Evolutionary conservation across 371 early-diverging fungal species (phyloP), one percentile per base, ranked within the genome.

Genomic region (Furculomyces boomerangus): DNA sequence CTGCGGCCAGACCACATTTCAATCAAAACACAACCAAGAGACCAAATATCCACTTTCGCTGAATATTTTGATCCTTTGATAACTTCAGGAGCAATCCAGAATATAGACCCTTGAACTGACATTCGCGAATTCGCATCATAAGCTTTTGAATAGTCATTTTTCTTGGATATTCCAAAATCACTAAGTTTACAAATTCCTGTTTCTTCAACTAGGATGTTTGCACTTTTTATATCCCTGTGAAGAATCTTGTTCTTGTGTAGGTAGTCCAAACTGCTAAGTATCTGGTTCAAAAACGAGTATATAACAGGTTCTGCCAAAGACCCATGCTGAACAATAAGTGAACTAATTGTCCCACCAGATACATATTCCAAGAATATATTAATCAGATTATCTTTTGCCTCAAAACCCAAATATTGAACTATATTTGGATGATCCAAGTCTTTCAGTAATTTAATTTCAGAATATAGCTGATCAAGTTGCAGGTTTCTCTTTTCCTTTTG

Each of bases 1-100:
- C 79, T 73, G 30, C 80, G 69, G 0, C 90, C 93, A n/a, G 91
- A 81, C 58, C 88, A 71, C 92, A 93, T 90, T 63, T 93, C 92
- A 30, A 90, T 64, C 5, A 86, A 76, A 3, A 89, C 69, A 57
- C 90, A 90, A n/a, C 90, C 90, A 31, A 87, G 63, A 50, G 86
- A 75, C 84, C 83, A 84, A 49, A 84, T 80, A 57, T 84, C 85
- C 2, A 78, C 80, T 57, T 79, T 84, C 44, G 81, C 82, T 55
- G 83, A 79, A 48, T 87, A 87, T 20, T 73, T 84, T 30, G 84
- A 76, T 27, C 78, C 78, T 20, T 77, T 77, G 7, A 87, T 87
- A 18, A 90, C 89, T 66, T 94, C 95, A 30, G 95, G 95, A 22
- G 95, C 92, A 90, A 94, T 92, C 82, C 90, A 88, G 54, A 74